Conservation (phyloP, 805 yeast species). For the Priceomyces melissophilus region DNA sequence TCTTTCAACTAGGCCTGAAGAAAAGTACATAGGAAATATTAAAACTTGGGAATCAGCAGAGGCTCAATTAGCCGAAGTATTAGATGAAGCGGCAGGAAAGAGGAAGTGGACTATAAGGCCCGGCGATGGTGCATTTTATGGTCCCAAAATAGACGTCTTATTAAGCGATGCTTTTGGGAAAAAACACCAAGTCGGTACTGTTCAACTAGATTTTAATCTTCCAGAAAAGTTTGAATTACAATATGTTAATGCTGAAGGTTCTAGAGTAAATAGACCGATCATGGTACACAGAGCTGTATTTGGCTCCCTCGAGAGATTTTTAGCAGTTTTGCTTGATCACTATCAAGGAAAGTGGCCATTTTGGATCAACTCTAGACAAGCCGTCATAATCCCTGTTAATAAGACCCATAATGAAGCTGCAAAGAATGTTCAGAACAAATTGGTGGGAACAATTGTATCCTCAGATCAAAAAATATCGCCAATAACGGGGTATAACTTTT, state of each 20-base stretch:
- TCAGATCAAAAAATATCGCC: conserved; percentile 44
- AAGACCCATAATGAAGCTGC: conserved; percentile 59
- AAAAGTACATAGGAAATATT: conserved; percentile 68
- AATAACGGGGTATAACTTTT: conserved; percentile 57
- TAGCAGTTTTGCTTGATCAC: conserved; percentile 88
- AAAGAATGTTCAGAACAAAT: conserved; percentile 36
- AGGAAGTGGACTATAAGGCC: conserved; percentile 71
- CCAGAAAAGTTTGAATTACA: conserved; percentile 79
- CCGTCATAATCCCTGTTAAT: conserved; percentile 76
- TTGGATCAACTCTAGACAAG: conserved; percentile 94
- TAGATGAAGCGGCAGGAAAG: conserved; percentile 43
- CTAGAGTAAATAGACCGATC: conserved; percentile 66
- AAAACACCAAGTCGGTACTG: conserved; percentile 90
- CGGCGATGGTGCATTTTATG: conserved; percentile 98
- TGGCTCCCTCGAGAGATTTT: conserved; percentile 90
- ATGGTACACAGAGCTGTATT: conserved; percentile 94
- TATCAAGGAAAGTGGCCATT: conserved; percentile 95
- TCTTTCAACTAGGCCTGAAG: conserved; percentile 83
- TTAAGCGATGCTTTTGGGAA: conserved; percentile 78
- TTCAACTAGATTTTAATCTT: conserved; percentile 91
- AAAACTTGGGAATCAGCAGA: conserved; percentile 87
- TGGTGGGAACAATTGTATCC: conserved; percentile 44
- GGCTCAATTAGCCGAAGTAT: conserved; percentile 52
- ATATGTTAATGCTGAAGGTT: conserved; percentile 54
- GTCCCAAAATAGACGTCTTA: conserved; percentile 90